These are phyloP conservation scores for Microsporum audouinii DNA, from an alignment of 2,329 filamentous ascomycete genomes.

Conservation along the genomic window DNA sequence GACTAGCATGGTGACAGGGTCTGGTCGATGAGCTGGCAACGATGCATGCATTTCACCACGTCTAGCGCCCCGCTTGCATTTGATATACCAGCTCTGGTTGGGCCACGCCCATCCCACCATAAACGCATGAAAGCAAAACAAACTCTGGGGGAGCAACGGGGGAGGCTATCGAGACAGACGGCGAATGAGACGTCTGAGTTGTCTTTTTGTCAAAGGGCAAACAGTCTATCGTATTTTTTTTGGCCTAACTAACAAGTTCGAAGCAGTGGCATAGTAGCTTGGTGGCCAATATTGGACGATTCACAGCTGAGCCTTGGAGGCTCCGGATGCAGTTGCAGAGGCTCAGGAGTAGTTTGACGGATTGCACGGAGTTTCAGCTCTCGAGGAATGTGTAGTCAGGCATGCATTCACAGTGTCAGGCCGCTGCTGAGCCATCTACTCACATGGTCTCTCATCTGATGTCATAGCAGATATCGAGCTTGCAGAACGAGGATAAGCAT, in stretches of 20 bases:
- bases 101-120: slow-evolving; percentile 4
- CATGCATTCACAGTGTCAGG: not conserved
- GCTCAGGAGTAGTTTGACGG: not conserved
- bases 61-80: slow-evolving; percentile 4
- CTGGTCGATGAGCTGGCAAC: slow-evolving; percentile 18
- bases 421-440: not conserved
- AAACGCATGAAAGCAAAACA: slow-evolving; percentile 4
- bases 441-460: not conserved
- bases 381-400: not conserved
- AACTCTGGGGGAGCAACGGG: not conserved
- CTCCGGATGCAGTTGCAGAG: not conserved
- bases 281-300: not conserved
- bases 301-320: not conserved
- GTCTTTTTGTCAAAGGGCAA: not conserved
- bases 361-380: not conserved
- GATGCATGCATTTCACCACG: slow-evolving; percentile 15
- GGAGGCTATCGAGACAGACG: not conserved
- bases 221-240: not conserved
- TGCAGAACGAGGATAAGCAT: no score
- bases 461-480: not conserved
- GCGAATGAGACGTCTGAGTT: not conserved
- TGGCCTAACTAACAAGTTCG: no score
- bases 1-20: slow-evolving; percentile 11
- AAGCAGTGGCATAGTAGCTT: not conserved
- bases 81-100: not conserved